Evolutionary conservation across 129 eudicot species (phyloP).

Genomic region (Smallanthus sonchifolius): DNA sequence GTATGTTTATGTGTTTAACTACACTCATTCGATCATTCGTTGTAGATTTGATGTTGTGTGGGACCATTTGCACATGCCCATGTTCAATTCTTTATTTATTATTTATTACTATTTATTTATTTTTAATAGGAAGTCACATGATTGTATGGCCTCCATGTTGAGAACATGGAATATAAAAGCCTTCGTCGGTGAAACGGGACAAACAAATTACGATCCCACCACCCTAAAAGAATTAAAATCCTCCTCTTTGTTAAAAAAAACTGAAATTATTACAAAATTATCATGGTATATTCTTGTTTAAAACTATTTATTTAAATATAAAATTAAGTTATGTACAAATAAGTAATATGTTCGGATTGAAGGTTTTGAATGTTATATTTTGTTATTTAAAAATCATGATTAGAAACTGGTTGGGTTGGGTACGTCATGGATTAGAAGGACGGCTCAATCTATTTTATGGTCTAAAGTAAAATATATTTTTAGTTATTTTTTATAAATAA

Average conservation of each 20-base stretch:
- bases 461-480: too few species aligned
- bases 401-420: too few species aligned
- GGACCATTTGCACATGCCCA: slow-evolving; percentile 24
- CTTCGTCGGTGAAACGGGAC: slow-evolving; percentile 4
- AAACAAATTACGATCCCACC: background rate
- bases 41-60: background rate
- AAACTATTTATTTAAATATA: too few species aligned
- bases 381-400: too few species aligned
- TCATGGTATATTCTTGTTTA: background rate
- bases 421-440: too few species aligned
- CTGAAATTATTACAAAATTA: too few species aligned
- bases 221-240: background rate
- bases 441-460: too few species aligned
- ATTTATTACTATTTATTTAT: background rate
- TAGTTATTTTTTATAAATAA: too few species aligned
- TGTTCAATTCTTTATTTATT: slow-evolving; percentile 4
- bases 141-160: background rate
- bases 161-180: background rate
- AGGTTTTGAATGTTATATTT: too few species aligned
- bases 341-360: too few species aligned
- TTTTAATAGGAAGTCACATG: slow-evolving; percentile 9
- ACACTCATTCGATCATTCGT: background rate
- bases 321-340: too few species aligned
- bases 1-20: background rate
- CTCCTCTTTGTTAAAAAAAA: background rate